Base-by-base conservation (phyloP, 2,329 filamentous ascomycete species). In the Penicillium sp. region DNA sequence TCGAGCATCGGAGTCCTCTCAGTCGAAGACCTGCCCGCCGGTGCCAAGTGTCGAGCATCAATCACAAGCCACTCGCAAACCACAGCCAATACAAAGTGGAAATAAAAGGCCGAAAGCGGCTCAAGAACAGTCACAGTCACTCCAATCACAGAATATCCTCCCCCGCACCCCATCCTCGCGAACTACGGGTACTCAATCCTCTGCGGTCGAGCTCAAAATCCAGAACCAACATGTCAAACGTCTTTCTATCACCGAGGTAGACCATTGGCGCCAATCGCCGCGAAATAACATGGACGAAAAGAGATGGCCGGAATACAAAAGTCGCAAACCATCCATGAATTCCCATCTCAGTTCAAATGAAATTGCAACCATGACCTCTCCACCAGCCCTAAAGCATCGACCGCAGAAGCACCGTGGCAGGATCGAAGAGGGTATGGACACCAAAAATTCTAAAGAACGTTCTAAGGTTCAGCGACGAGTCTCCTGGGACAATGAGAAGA, bases 141-240 rank as follows among this genome's bases (percentile, higher is more conserved):
- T 60, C 23, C 29, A 57, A 34, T 28, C 52, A n/a, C 47, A 43
- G 16, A 40, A 47, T 4, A 13, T 46, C 5, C 57, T 65, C 26
- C 65, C 67, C 6, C 68, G 66, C 39, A 71, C 69, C 0, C 67
- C 70, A 18, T 69, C 71, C 4, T 66, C 67, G 4, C 65, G 67
- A 24, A 57, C 55, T 21, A 52, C 60, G 0, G 64, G 56, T 24
- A 52, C 56, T 18, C 66, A 69, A 28, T 51, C 70, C n/a, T 51
- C 74, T 13, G 66, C 71, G 2, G 62, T 75, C 37, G 75, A 77
- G 54, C 53, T 74, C 45, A 75, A 70, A 34, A 54, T 75, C 18
- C 68, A 69, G 7, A 71, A 70, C 36, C 71, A 75, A 51, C 69
- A 74, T 24, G 64, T 76, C 10, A 76, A 75, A 52, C 72, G 74